Evolutionary conservation across 2,329 filamentous ascomycete genomes (phyloP).

Genomic region (Thielaviopsis euricoi): DNA sequence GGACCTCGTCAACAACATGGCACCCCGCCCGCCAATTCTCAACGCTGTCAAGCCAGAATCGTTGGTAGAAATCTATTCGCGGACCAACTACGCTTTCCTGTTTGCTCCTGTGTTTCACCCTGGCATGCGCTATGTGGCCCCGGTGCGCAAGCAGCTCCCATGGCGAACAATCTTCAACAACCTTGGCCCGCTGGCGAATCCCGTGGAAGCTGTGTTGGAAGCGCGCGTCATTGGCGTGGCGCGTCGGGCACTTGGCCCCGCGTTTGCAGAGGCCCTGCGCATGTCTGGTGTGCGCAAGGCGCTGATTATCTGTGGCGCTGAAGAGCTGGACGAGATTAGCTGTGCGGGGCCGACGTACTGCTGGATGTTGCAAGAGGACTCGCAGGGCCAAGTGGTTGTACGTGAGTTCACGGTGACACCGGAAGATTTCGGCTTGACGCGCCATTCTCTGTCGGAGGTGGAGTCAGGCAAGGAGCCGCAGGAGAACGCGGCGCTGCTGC

Average conservation of each 20-base stretch:
- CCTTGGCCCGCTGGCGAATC: slow-evolving; percentile 81
- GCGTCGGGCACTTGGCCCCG: slow-evolving; percentile 66
- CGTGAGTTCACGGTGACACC: slow-evolving; percentile 67
- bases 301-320: slow-evolving; percentile 79
- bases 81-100: slow-evolving; percentile 84
- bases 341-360: slow-evolving; percentile 79
- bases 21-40: slow-evolving; percentile 57
- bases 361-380: slow-evolving; percentile 52
- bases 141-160: slow-evolving; percentile 72
- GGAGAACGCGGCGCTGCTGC: slow-evolving; percentile 76
- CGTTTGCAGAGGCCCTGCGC: slow-evolving; percentile 73
- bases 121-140: slow-evolving; percentile 78
- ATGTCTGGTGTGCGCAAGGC: slow-evolving; percentile 67
- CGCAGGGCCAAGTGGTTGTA: slow-evolving; percentile 32
- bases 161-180: slow-evolving; percentile 98
- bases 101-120: slow-evolving; percentile 95
- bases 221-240: slow-evolving; percentile 89
- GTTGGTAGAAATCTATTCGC: slow-evolving; percentile 55
- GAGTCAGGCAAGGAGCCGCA: slow-evolving; percentile 70
- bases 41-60: slow-evolving; percentile 55
- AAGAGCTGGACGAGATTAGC: slow-evolving; percentile 89
- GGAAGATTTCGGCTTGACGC: slow-evolving; percentile 68
- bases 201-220: slow-evolving; percentile 69
- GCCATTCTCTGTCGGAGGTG: slow-evolving; percentile 60
- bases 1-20: slow-evolving; percentile 67